phyloP scores from a whole-genome alignment of 2,329 filamentous ascomycete species.

The Fusarium chuoi region DNA sequence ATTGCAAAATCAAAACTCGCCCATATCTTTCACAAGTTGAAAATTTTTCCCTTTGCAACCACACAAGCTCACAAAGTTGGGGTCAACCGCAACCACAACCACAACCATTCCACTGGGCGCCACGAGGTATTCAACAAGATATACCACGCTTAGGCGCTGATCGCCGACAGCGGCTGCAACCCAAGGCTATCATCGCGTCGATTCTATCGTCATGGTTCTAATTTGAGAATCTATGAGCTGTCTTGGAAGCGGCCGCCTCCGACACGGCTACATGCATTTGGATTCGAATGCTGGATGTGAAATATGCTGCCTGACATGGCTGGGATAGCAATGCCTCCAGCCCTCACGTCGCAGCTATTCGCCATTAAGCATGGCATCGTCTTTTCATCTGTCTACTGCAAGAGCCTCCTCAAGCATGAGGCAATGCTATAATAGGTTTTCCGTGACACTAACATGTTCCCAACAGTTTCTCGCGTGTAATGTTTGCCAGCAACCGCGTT shows the following conservation, averaged over 20 bases:
- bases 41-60: constrained; percentile 39
- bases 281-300: background rate
- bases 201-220: constrained; percentile 15
- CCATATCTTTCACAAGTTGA: constrained; percentile 34
- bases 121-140: constrained; percentile 26
- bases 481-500: constrained; percentile 50
- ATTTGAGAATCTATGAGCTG: background rate
- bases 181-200: constrained; percentile 2
- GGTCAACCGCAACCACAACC: constrained; percentile 20
- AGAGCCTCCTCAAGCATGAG: background rate
- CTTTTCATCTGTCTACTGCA: background rate
- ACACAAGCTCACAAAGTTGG: constrained; percentile 26
- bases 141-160: constrained; percentile 30
- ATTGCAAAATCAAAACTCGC: constrained; percentile 45
- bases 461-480: background rate
- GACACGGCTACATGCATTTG: background rate
- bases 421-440: background rate
- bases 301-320: background rate
- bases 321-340: background rate
- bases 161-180: constrained; percentile 32
- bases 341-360: background rate
- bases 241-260: constrained; percentile 14
- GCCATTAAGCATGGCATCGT: constrained; percentile 13
- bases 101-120: constrained; percentile 24
- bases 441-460: constrained; percentile 18